Evolutionary conservation across 2,329 filamentous ascomycete genomes (phyloP).

Genomic region (Diaporthe sp.): DNA sequence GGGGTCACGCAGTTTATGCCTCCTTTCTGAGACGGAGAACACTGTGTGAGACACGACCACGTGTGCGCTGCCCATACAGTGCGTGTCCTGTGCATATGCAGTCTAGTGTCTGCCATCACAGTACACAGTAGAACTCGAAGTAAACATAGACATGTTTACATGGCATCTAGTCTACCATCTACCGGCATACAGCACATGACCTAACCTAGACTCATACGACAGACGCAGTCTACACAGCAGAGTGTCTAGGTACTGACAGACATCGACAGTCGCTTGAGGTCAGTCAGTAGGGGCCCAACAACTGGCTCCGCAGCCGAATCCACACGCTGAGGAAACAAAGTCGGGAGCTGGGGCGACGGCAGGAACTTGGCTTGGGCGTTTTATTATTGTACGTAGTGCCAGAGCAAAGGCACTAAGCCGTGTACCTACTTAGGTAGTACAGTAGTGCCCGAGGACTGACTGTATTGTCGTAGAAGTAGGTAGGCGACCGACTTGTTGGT

Average conservation of each 20-base stretch:
- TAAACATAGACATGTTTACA: neutral
- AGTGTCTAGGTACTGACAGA: neutral
- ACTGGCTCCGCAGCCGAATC: too few relatives aligned
- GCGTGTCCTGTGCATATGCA: neutral
- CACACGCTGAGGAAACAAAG: too few relatives aligned
- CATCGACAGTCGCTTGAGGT: too few relatives aligned
- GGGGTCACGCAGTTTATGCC: neutral
- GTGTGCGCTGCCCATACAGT: neutral
- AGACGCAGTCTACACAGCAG: neutral
- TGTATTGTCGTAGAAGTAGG: neutral
- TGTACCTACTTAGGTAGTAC: neutral
- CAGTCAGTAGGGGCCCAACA: too few relatives aligned
- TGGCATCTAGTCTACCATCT: too few relatives aligned
- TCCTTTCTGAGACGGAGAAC: neutral
- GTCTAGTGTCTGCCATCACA: too few relatives aligned
- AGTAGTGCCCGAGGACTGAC: neutral
- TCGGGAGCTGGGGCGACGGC: conserved; percentile 7
- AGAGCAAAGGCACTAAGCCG: too few relatives aligned
- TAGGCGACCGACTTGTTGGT: neutral
- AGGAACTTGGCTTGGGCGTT: conserved; percentile 3
- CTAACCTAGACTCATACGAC: too few relatives aligned
- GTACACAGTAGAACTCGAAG: too few relatives aligned
- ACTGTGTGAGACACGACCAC: neutral
- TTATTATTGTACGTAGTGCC: too few relatives aligned
- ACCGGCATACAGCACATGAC: neutral